phyloP scores from a whole-genome alignment of 2,329 filamentous ascomycete species.

The Aspergillus ochraceus region DNA sequence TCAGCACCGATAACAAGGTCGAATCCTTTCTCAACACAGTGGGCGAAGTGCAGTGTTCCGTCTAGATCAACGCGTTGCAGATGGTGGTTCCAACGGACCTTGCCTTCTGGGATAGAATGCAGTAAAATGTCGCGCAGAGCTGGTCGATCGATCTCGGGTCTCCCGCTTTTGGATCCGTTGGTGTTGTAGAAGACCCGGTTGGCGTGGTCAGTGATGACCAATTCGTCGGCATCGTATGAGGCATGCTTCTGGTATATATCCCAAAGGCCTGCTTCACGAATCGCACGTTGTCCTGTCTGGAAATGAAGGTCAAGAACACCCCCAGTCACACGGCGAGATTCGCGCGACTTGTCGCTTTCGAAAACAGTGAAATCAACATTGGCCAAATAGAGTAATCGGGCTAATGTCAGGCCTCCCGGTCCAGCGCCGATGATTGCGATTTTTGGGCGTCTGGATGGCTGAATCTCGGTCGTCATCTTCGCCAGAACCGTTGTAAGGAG shows the following conservation, averaged over 20 bases:
- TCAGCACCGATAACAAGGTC: conserved; percentile 30
- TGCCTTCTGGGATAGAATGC: background rate
- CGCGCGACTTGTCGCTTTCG: conserved; percentile 16
- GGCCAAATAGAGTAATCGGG: background rate
- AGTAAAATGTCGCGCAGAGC: background rate
- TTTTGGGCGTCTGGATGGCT: background rate
- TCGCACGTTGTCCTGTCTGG: conserved; percentile 25
- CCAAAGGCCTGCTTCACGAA: conserved; percentile 23
- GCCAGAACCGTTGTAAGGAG: no score
- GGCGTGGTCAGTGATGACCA: background rate
- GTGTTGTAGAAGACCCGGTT: background rate
- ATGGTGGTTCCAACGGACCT: background rate
- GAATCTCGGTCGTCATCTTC: no score
- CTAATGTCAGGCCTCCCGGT: background rate
- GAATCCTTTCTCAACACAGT: conserved; percentile 12
- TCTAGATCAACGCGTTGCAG: background rate
- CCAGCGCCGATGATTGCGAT: conserved; percentile 1
- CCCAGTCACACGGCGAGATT: conserved; percentile 12
- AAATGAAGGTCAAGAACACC: conserved; percentile 31
- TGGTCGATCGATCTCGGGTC: conserved; percentile 1
- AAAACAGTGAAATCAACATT: background rate
- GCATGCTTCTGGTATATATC: conserved; percentile 20
- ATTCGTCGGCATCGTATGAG: background rate
- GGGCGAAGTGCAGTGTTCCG: conserved; percentile 1
- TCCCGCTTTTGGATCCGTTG: background rate